Evolutionary conservation across 192 early-diverging fungal genomes (phyloP).

Genomic region (Gonapodya sp.): DNA sequence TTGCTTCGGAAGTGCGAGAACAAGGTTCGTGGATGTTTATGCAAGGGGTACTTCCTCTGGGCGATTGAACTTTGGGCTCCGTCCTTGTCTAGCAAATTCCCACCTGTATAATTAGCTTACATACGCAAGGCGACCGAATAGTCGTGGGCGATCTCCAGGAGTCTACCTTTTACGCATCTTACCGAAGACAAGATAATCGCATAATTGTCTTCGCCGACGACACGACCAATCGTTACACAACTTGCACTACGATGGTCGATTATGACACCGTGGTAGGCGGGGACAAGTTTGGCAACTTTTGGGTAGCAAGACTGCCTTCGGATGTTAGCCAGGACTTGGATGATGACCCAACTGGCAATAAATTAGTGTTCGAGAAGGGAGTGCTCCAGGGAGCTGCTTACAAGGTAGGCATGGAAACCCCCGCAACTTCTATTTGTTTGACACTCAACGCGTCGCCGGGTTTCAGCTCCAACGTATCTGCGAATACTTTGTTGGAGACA

Average conservation of each 20-base stretch:
- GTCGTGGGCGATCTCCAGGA: constrained; percentile 82
- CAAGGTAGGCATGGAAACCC: constrained; percentile 38
- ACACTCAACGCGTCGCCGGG: neutral
- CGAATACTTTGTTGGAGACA: constrained; percentile 82
- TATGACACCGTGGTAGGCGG: constrained; percentile 87
- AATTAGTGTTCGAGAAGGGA: constrained; percentile 69
- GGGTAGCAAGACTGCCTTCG: constrained; percentile 60
- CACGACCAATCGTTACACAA: constrained; percentile 76
- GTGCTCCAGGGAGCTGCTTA: constrained; percentile 76
- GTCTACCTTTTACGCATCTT: constrained; percentile 69
- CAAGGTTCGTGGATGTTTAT: constrained; percentile 30
- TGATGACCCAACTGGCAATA: constrained; percentile 77
- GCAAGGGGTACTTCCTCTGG: neutral
- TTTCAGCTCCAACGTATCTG: constrained; percentile 49
- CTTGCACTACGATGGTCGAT: constrained; percentile 69
- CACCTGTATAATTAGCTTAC: constrained; percentile 55
- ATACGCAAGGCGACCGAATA: constrained; percentile 73
- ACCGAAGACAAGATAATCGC: constrained; percentile 60
- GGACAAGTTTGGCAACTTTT: constrained; percentile 97
- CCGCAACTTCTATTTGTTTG: neutral
- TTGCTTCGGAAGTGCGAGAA: constrained; percentile 85
- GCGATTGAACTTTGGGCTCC: neutral
- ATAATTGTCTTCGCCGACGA: constrained; percentile 93
- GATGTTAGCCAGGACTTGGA: constrained; percentile 63
- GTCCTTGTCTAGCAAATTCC: constrained; percentile 48